Conservation (phyloP, 495 filamentous ascomycete genomes). For the Lichenothelia convexa region DNA sequence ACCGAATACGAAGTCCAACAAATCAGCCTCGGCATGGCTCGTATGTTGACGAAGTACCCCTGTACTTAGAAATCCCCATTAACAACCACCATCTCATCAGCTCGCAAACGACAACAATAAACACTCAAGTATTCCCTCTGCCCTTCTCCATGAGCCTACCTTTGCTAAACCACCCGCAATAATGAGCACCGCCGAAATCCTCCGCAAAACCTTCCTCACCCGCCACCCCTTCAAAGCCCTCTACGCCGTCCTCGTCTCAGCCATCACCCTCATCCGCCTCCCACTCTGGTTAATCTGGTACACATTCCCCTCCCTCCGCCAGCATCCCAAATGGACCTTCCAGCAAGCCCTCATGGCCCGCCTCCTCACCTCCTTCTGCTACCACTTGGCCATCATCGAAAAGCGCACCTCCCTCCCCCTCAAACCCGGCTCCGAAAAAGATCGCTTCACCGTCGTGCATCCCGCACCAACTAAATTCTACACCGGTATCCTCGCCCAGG, state of each 20-base stretch:
- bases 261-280: constrained; percentile 12
- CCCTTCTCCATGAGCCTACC: too few relatives aligned
- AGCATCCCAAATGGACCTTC: constrained; percentile 15
- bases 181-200: too few relatives aligned
- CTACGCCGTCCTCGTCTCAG: constrained; percentile 16
- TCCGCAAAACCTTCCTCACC: constrained; percentile 10
- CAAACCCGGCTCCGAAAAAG: constrained; percentile 16
- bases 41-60: too few relatives aligned
- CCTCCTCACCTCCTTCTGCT: constrained; percentile 10
- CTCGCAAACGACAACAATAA: too few relatives aligned
- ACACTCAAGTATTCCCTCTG: too few relatives aligned
- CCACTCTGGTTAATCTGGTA: constrained; percentile 19
- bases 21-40: too few relatives aligned
- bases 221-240: constrained; percentile 21
- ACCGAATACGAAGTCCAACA: too few relatives aligned
- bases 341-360: constrained; percentile 18
- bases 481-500: constrained; percentile 12
- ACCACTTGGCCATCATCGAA: constrained; percentile 11
- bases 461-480: constrained; percentile 12
- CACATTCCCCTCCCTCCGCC: constrained; percentile 12
- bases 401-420: constrained; percentile 12
- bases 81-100: too few relatives aligned
- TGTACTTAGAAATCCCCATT: too few relatives aligned
- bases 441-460: constrained; percentile 17
- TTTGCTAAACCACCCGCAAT: too few relatives aligned